Percentiles rank a stretch among this genome's conserved stretches.
Evolutionary conservation across 2,329 filamentous ascomycete genomes (phyloP).

Genomic region (Thermoascus crustaceus): DNA sequence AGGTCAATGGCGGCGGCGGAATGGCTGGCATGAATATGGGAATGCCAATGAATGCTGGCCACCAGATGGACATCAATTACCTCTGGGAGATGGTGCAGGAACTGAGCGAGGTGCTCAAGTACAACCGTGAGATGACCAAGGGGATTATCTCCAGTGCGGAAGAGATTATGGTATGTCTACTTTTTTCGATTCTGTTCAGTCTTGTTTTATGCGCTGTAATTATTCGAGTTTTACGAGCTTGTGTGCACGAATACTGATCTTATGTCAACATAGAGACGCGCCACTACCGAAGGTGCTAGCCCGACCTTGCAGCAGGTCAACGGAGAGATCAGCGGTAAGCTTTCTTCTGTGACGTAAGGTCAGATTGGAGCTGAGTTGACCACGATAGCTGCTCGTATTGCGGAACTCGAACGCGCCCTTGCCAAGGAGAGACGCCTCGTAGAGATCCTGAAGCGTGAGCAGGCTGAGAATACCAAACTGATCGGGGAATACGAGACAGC

Average conservation of each 20-base stretch:
- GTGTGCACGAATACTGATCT: slow-evolving; percentile 5
- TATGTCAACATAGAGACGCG: slow-evolving; percentile 30
- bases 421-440: slow-evolving; percentile 37
- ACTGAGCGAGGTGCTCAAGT: slow-evolving; percentile 41
- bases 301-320: slow-evolving; percentile 37
- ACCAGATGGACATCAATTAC: slow-evolving; percentile 45
- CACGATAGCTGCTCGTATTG: slow-evolving; percentile 38
- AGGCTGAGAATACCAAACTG: slow-evolving; percentile 40
- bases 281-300: slow-evolving; percentile 31
- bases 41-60: slow-evolving; percentile 40
- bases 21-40: slow-evolving; percentile 31
- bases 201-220: not conserved
- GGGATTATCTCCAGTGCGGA: slow-evolving; percentile 43
- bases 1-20: slow-evolving; percentile 26
- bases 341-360: not conserved
- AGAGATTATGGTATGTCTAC: slow-evolving; percentile 37
- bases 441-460: slow-evolving; percentile 38
- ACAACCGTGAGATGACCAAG: slow-evolving; percentile 43
- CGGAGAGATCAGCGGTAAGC: slow-evolving; percentile 35
- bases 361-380: slow-evolving; percentile 1
- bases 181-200: not conserved
- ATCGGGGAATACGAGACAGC: slow-evolving; percentile 41
- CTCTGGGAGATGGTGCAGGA: slow-evolving; percentile 44
- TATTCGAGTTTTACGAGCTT: not conserved
- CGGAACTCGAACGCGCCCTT: slow-evolving; percentile 41